Base-by-base conservation (phyloP, 78 protist species). In the Planoprotostelium fungivorum region DNA sequence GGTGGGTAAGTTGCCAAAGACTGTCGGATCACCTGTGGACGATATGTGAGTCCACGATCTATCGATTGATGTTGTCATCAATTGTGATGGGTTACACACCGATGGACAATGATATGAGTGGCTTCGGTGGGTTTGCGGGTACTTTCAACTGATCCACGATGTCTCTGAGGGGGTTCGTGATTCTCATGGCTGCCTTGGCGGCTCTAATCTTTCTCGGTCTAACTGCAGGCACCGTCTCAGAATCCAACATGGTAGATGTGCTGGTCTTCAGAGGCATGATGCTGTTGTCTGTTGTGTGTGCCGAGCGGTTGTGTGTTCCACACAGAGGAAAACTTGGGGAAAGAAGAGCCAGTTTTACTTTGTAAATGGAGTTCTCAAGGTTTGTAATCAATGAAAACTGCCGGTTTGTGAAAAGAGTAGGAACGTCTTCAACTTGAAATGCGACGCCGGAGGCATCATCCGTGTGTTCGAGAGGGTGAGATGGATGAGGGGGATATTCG, bases 91-190 rank as follows among this genome's bases (percentile, higher is more conserved):
- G 92, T 25, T 97, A 97, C 85, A 96, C 99, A 87, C 97, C 96
- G 39, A 95, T 95, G 0, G 96, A 94, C 38, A 97, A 36, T 10
- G 97, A 90, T n/a, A 97, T 95, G 38, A 89, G 36, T 0, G 37
- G 1, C 87, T 96, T 95, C n/a, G 87, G 96, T 29, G 97, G 96
- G 87, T 95, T 86, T n/a, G 97, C 96, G 83, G 38, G 86, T 35
- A 90, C 91, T 38, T 92, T 86, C 85, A 94, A 90, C n/a, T 85
- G 87, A 35, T 97, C 99, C 35, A 97, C 99, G 34, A 96, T 84
- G 25, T 83, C 85, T 73, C 99, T 95, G 90, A 97, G 96, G 37
- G 97, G 97, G 84, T 97, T 97, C 63, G 73, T 1, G 28, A 97
- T 95, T 36, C 88, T 85, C 36, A 63, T 73, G 29, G 97, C 87